These are phyloP conservation scores for Fagopyrum homotropicum DNA, from an alignment of 148 eudicot species.

Conservation along the genomic window DNA sequence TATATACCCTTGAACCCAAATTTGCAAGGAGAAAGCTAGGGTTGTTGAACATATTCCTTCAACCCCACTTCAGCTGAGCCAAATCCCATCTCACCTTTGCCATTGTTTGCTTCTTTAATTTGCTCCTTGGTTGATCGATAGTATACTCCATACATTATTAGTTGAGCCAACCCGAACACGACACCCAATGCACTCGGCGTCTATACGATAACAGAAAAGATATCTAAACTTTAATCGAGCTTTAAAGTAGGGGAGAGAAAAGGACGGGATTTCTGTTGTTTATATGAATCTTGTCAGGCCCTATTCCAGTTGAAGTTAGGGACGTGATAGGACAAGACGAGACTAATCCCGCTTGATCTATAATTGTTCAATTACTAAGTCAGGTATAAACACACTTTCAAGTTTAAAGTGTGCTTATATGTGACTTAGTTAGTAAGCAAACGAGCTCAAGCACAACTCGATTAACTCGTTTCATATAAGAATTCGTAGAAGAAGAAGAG, in stretches of 20 bases:
- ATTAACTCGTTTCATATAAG: not conserved
- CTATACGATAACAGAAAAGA: not conserved
- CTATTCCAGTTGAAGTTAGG: too few species aligned
- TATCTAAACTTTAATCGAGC: too few species aligned
- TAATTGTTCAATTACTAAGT: too few species aligned
- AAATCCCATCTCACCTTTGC: constrained; percentile 4
- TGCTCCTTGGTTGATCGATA: constrained; percentile 7
- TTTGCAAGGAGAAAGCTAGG: not conserved
- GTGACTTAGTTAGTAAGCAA: not conserved
- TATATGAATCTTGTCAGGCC: too few species aligned
- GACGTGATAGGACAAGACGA: too few species aligned
- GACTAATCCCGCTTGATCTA: too few species aligned
- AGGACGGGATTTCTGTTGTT: too few species aligned
- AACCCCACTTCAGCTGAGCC: not conserved
- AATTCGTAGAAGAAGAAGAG: too few species aligned
- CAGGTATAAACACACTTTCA: too few species aligned
- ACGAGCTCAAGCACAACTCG: too few species aligned
- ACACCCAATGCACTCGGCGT: constrained; percentile 8
- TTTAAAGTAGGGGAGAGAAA: too few species aligned
- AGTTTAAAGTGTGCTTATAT: too few species aligned
- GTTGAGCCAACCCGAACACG: constrained; percentile 4
- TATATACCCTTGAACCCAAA: not conserved
- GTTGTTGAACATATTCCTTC: not conserved
- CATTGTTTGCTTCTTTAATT: not conserved
- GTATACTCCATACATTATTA: constrained; percentile 14